phyloP scores from a whole-genome alignment of 176 grass and related monocot genomes.

The Urochloa ruziziensis region DNA sequence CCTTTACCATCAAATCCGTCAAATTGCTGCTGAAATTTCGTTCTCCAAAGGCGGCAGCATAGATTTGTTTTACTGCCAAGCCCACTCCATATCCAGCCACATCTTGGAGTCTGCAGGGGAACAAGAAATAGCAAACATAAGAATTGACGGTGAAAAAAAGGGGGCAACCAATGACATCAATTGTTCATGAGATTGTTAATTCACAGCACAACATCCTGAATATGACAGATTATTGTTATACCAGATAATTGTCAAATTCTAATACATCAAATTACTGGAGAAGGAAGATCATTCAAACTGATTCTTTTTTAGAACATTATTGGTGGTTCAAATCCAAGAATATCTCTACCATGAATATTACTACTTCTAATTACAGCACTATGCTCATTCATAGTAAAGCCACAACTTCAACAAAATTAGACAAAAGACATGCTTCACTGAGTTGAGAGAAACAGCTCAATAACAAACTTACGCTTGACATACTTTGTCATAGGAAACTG shows the following conservation, averaged over 20 bases:
- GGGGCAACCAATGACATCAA: not conserved
- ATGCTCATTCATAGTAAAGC: not conserved
- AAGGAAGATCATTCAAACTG: not conserved
- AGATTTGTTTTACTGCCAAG: constrained; percentile 72
- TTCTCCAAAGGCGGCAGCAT: constrained; percentile 51
- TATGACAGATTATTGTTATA: not conserved
- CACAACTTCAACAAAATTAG: too few relatives aligned
- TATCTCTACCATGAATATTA: not conserved
- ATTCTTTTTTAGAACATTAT: not conserved
- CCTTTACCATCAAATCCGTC: constrained; percentile 53
- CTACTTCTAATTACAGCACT: not conserved
- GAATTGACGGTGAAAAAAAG: not conserved
- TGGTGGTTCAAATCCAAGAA: not conserved
- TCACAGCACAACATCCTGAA: not conserved
- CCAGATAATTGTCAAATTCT: not conserved
- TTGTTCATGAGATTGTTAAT: too few relatives aligned
- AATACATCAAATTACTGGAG: not conserved
- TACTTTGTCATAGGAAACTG: too few relatives aligned
- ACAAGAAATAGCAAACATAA: constrained; percentile 11
- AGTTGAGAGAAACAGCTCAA: too few relatives aligned
- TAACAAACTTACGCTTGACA: too few relatives aligned
- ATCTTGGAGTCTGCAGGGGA: constrained; percentile 65
- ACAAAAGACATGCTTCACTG: too few relatives aligned
- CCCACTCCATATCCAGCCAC: constrained; percentile 86
- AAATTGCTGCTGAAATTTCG: constrained; percentile 41